Evolutionary conservation across 2,329 filamentous ascomycete genomes (phyloP).

Genomic region (Pezicula rhizophila): DNA sequence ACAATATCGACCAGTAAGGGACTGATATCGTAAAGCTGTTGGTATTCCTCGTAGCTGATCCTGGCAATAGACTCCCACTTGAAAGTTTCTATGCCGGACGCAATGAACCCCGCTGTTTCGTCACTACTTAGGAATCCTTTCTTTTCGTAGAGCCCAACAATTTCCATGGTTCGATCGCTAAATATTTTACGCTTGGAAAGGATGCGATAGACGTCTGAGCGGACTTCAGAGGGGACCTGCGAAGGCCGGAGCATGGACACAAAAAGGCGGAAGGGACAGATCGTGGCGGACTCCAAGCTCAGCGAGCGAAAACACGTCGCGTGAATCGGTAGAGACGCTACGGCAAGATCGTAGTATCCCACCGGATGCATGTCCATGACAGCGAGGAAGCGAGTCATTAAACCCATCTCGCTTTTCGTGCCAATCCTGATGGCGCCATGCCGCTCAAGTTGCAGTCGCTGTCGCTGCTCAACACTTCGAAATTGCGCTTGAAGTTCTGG

Average conservation of each 20-base stretch:
- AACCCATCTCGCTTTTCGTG: slow-evolving; percentile 36
- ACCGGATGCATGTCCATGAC: slow-evolving; percentile 43
- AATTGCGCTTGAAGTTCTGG: background rate
- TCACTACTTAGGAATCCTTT: slow-evolving; percentile 20
- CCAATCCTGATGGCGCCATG: slow-evolving; percentile 46
- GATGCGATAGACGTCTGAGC: slow-evolving; percentile 27
- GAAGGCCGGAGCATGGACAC: slow-evolving; percentile 36
- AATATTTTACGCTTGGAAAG: slow-evolving; percentile 37
- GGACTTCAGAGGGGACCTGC: slow-evolving; percentile 29
- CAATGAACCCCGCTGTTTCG: slow-evolving; percentile 33
- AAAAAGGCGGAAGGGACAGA: slow-evolving; percentile 41
- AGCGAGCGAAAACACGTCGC: slow-evolving; percentile 45
- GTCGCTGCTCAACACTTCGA: background rate
- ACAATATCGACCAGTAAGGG: slow-evolving; percentile 43
- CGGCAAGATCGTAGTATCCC: slow-evolving; percentile 45
- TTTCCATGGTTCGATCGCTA: slow-evolving; percentile 28
- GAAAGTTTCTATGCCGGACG: slow-evolving; percentile 39
- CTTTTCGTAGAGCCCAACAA: slow-evolving; percentile 32
- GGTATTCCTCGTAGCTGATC: slow-evolving; percentile 36
- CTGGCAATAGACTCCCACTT: slow-evolving; percentile 39
- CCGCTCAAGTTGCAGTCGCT: slow-evolving; percentile 23
- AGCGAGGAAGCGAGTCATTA: slow-evolving; percentile 37
- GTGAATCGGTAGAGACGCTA: slow-evolving; percentile 43
- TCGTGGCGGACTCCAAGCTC: slow-evolving; percentile 26
- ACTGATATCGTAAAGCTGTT: slow-evolving; percentile 35